Evolutionary conservation across 1,284 basidiomycete species (phyloP), one percentile per base, ranked within the genome.

Genomic region (Salmacisia buchloeana): DNA sequence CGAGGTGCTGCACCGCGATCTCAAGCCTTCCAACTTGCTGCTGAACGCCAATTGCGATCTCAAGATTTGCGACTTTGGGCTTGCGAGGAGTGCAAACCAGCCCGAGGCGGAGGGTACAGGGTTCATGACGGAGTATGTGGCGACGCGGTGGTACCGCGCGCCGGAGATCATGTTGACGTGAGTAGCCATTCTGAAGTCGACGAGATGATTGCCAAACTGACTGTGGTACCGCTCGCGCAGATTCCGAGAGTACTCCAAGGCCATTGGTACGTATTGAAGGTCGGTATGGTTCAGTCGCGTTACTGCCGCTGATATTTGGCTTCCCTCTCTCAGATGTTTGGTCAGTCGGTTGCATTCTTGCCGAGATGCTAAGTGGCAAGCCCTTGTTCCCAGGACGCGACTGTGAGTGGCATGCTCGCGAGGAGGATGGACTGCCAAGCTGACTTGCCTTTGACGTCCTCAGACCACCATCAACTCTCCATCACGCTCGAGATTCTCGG

Each of bases 301-400:
- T 4, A 27, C 6, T 33, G 31, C 49, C 29, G 49, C 21, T n/a
- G n/a, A n/a, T n/a, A n/a, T n/a, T n/a, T n/a, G n/a, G n/a, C n/a
- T n/a, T n/a, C n/a, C n/a, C n/a, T n/a, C n/a, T 12, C 29, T 3
- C 27, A 54, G 58, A 80, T 43, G 64, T 92, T 72, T 96, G 92
- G 92, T 89, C 87, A 66, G 90, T 94, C 2, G 92, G 92, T 1
- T 94, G 92, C 79, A 91, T 96, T 6, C 83, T 94, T 15, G 92
- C 92, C 0, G 92, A 96, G 81, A 94, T 96, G 92, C 71, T 96
- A 21, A 89, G 86, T 66, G 91, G 92, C 45, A 88, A 89, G 75
- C 90, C 93, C 0, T 82, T 96, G 58, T 96, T 96, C 81, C 92
- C 92, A 1, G 92, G 92, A 23, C 63, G 76, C 27, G 77, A 79